Percentiles rank a stretch among this genome's conserved stretches.
phyloP scores from a whole-genome alignment of 371 early-diverging fungal genomes.

The Cokeromyces recurvatus region DNA sequence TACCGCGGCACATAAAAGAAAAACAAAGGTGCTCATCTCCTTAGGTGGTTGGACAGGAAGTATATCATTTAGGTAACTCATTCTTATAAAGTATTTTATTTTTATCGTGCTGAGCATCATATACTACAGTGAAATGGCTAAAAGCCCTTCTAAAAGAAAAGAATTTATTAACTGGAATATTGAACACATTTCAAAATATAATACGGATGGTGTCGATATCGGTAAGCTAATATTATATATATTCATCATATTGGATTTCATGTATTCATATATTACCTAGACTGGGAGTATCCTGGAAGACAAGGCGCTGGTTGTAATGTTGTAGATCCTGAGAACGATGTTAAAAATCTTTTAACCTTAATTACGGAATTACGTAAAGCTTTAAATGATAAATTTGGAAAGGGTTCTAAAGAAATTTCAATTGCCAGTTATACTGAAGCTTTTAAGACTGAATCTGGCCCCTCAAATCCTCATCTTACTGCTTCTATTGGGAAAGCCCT shows the following conservation, averaged over 20 bases:
- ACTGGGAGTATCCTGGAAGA: slow-evolving; percentile 63
- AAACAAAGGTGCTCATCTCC: slow-evolving; percentile 47
- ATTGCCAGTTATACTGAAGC: slow-evolving; percentile 51
- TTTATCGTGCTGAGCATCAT: too few relatives aligned
- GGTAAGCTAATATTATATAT: slow-evolving; percentile 12
- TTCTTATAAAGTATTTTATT: too few relatives aligned
- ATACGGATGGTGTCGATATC: slow-evolving; percentile 36
- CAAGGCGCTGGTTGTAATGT: slow-evolving; percentile 53
- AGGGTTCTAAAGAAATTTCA: slow-evolving; percentile 45
- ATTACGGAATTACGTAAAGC: slow-evolving; percentile 56
- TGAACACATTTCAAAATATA: slow-evolving; percentile 22
- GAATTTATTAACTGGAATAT: slow-evolving; percentile 38
- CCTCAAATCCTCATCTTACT: too few relatives aligned
- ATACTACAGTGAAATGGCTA: slow-evolving; percentile 40
- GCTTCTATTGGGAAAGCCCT: slow-evolving; percentile 48
- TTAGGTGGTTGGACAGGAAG: slow-evolving; percentile 78
- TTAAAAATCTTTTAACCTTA: slow-evolving; percentile 38
- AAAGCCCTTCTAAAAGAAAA: slow-evolving; percentile 28
- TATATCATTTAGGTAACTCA: slow-evolving; percentile 51
- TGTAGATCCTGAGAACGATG: slow-evolving; percentile 31
- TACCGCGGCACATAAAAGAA: slow-evolving; percentile 39
- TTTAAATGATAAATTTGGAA: slow-evolving; percentile 49
- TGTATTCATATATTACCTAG: slow-evolving; percentile 10
- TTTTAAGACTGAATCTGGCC: slow-evolving; percentile 40
- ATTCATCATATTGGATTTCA: not conserved